phyloP scores from a whole-genome alignment of 176 grass and related monocot species.

The Oryza coarctata region DNA sequence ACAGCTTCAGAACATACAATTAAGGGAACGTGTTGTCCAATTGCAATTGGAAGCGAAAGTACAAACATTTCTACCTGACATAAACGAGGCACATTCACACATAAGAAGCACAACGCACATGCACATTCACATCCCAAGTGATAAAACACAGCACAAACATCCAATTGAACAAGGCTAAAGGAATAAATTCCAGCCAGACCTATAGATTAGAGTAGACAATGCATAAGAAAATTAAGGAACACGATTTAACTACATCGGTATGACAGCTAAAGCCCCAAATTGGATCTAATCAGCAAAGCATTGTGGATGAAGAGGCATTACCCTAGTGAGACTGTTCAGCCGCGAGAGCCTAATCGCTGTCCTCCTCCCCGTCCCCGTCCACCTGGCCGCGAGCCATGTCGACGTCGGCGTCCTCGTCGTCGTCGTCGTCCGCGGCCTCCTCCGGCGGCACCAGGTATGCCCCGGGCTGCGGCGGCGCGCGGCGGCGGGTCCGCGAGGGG shows the following conservation, averaged over 20 bases:
- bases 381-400: slow-evolving; percentile 27
- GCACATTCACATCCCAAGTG: neutral
- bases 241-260: neutral
- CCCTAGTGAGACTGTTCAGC: slow-evolving; percentile 13
- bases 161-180: neutral
- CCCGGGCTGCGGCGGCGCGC: slow-evolving; percentile 49
- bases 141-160: neutral
- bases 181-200: neutral
- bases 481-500: slow-evolving; percentile 65
- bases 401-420: slow-evolving; percentile 47
- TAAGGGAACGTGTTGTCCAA: neutral
- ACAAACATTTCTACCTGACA: neutral
- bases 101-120: neutral
- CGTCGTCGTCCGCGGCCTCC: slow-evolving; percentile 47
- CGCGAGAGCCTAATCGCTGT: slow-evolving; percentile 46
- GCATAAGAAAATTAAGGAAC: neutral
- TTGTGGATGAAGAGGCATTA: neutral
- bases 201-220: neutral
- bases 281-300: neutral
- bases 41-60: neutral
- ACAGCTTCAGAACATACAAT: neutral
- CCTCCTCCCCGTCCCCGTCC: slow-evolving; percentile 42
- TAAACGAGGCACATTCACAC: neutral
- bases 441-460: slow-evolving; percentile 50
- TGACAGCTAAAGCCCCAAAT: neutral